Evolutionary conservation across 1,284 basidiomycete species (phyloP), one percentile per base, ranked within the genome.

Genomic region (Trichosporon ovoides): DNA sequence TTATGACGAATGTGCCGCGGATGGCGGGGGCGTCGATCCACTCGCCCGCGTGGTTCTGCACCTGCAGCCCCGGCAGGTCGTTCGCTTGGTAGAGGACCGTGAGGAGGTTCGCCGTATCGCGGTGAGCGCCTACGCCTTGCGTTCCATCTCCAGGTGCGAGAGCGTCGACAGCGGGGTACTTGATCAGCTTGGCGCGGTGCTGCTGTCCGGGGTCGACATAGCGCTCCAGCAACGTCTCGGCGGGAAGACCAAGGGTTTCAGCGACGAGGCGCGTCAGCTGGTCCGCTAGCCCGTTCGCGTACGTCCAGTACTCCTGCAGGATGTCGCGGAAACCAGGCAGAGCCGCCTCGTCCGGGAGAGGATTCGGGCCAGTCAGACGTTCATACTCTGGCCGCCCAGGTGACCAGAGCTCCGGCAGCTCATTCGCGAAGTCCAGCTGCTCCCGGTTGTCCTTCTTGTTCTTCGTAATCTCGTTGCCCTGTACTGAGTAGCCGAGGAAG

Each of bases 81-180:
- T 80, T 58, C 19, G 55, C 77, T 66, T 81, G 81, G 38, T 77
- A 87, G 22, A 95, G 81, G 49, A 95, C 86, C 1, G 91, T 94
- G 71, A 94, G 34, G 35, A 62, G 55, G 40, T 57, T 57, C 34
- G 57, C 52, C 24, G 61, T 62, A 38, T 62, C 61, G 57, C 61
- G 61, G 57, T 62, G 61, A 1, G 61, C 55, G 38, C 61, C 61
- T 28, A 62, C 61, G 31, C 61, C 61, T 55, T 62, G 61, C 36
- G 54, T 59, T 3, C 61, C 61, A 52, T 62, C 61, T 3, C 1
- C n/a, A 2, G 57, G 20, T 6, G 52, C 34, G 18, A 62, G 61
- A 9, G 28, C 40, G 55, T 62, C 61, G 28, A 62, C 57, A 2
- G 61, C 61, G 1, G 61, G 61, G 35, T 62, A 62, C 55, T 59